Percentiles rank a stretch among this genome's conserved stretches.
Conservation (phyloP, 176 grass and related monocot species). For the bread wheat (Triticum aestivum) region DNA sequence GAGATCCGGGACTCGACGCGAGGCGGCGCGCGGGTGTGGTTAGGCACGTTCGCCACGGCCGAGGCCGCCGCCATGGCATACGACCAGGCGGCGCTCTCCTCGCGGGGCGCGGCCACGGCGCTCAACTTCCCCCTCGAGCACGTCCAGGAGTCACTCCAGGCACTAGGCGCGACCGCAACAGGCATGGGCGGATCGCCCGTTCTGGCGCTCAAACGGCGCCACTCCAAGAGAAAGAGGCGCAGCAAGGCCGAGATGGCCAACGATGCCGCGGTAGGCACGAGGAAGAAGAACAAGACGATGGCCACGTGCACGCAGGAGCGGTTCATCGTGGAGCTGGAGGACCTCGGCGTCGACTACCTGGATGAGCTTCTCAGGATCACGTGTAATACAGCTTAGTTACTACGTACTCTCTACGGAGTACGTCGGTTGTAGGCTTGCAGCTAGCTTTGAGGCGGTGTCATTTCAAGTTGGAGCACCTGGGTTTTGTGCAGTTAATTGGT, state of each 20-base stretch:
- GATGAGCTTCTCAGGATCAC: not conserved
- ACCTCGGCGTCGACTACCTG: not conserved
- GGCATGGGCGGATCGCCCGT: not conserved
- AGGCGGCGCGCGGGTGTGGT: conserved; percentile 65
- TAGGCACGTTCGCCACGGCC: conserved; percentile 79
- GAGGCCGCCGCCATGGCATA: conserved; percentile 56
- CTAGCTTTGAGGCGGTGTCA: too few relatives aligned
- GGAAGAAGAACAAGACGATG: not conserved
- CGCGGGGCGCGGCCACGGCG: not conserved
- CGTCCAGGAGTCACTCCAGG: too few relatives aligned
- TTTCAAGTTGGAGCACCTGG: too few relatives aligned
- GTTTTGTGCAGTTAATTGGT: too few relatives aligned
- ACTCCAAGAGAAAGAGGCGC: not conserved
- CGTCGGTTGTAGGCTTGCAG: too few relatives aligned
- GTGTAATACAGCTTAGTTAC: too few relatives aligned
- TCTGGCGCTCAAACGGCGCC: not conserved
- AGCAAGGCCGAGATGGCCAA: not conserved
- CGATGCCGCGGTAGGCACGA: not conserved
- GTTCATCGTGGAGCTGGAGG: conserved; percentile 13
- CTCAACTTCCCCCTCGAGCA: not conserved
- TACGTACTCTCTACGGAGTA: too few relatives aligned
- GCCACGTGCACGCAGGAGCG: too few relatives aligned
- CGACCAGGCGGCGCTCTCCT: not conserved
- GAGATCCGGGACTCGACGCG: conserved; percentile 15
- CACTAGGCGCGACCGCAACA: too few relatives aligned